phyloP scores from a whole-genome alignment of 148 eudicot genomes.

The Rhododendron griersonianum region DNA sequence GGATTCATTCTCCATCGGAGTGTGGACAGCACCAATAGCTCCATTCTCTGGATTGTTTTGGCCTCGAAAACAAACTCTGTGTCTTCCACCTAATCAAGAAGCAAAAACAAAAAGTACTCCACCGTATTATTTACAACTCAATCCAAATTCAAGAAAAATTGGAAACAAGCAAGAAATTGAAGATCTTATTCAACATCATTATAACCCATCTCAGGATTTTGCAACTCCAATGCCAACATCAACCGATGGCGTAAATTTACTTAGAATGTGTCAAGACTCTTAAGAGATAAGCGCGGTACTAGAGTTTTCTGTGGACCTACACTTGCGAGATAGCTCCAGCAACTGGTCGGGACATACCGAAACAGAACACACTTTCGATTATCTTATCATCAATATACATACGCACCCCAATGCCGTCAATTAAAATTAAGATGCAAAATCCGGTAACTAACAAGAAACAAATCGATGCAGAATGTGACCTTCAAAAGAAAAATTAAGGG shows the following conservation, averaged over 20 bases:
- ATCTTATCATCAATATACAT: too few species aligned
- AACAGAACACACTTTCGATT: too few species aligned
- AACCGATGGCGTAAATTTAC: too few species aligned
- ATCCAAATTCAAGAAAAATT: not conserved
- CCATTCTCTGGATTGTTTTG: constrained; percentile 83
- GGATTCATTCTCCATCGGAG: constrained; percentile 88
- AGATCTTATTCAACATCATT: not conserved
- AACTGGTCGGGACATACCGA: too few species aligned
- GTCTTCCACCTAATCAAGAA: constrained; percentile 42
- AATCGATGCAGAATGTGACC: not conserved
- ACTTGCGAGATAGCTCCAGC: too few species aligned
- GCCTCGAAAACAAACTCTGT: constrained; percentile 59
- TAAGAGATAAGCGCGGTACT: too few species aligned
- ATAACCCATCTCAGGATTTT: not conserved
- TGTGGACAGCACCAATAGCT: constrained; percentile 65
- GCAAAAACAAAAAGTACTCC: not conserved
- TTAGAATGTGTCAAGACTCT: too few species aligned
- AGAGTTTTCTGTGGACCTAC: too few species aligned
- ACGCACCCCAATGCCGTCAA: not conserved
- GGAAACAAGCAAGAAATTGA: not conserved
- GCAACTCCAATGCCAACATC: too few species aligned
- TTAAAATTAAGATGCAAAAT: not conserved
- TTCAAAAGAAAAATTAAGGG: not conserved
- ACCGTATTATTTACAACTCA: not conserved
- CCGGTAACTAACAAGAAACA: not conserved